These are phyloP conservation scores for Botrytis tulipae DNA, from an alignment of 2,329 filamentous ascomycete genomes.

Conservation along the genomic window DNA sequence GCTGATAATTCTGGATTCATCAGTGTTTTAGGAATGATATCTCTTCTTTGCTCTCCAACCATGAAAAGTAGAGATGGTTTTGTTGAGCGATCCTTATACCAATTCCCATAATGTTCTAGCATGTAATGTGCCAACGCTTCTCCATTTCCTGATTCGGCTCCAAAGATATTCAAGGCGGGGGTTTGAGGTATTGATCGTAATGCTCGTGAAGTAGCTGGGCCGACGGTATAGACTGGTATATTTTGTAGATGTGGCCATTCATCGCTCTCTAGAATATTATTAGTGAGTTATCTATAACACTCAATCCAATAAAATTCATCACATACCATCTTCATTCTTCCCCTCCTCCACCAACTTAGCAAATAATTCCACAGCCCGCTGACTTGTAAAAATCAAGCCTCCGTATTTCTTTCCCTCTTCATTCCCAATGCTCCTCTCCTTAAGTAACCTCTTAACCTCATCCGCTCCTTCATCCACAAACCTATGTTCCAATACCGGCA, in stretches of 20 bases:
- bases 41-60: slow-evolving; percentile 84
- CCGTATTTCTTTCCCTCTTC: slow-evolving; percentile 53
- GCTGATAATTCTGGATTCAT: slow-evolving; percentile 54
- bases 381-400: slow-evolving; percentile 81
- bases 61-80: slow-evolving; percentile 76
- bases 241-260: slow-evolving; percentile 54
- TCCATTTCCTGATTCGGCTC: slow-evolving; percentile 81
- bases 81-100: slow-evolving; percentile 44
- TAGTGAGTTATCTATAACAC: slow-evolving; percentile 2
- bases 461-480: slow-evolving; percentile 60
- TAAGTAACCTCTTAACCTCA: slow-evolving; percentile 52
- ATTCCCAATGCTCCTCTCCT: slow-evolving; percentile 43
- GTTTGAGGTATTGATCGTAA: slow-evolving; percentile 55
- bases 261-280: slow-evolving; percentile 21
- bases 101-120: slow-evolving; percentile 67
- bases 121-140: slow-evolving; percentile 77
- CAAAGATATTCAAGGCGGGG: slow-evolving; percentile 63
- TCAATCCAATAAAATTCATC: not conserved
- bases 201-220: slow-evolving; percentile 75
- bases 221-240: slow-evolving; percentile 72
- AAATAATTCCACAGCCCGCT: slow-evolving; percentile 80
- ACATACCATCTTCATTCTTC: slow-evolving; percentile 27
- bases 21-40: slow-evolving; percentile 83
- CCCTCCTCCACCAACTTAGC: slow-evolving; percentile 56
- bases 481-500: slow-evolving; percentile 73